phyloP scores from a whole-genome alignment of 2,329 filamentous ascomycete species.

The Ophioceras dolichostomum region DNA sequence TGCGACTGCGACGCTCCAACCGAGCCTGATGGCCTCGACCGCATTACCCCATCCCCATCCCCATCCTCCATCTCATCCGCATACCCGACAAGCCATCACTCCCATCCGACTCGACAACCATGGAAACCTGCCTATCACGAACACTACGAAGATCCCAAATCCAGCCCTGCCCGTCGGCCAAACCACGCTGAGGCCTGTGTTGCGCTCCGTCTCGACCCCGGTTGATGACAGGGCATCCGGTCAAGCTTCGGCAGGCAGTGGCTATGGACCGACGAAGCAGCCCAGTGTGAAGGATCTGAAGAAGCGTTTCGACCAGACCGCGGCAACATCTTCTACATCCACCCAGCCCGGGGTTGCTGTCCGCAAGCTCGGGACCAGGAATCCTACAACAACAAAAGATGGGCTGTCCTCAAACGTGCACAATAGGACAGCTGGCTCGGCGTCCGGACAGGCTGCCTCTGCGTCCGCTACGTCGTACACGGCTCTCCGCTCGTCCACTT shows the following conservation, averaged over 20 bases:
- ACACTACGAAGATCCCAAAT: slow-evolving; percentile 26
- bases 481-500: slow-evolving; percentile 1
- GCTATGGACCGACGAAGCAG: slow-evolving; percentile 20
- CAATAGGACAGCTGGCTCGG: neutral
- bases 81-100: slow-evolving; percentile 13
- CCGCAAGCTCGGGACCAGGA: neutral
- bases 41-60: slow-evolving; percentile 7
- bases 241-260: slow-evolving; percentile 14
- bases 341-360: neutral
- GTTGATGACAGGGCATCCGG: slow-evolving; percentile 28
- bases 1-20: slow-evolving; percentile 13
- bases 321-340: slow-evolving; percentile 7
- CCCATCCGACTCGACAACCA: slow-evolving; percentile 36
- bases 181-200: slow-evolving; percentile 25
- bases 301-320: slow-evolving; percentile 61
- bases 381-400: slow-evolving; percentile 1
- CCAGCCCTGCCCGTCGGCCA: slow-evolving; percentile 27
- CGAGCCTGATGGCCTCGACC: slow-evolving; percentile 23
- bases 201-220: slow-evolving; percentile 45
- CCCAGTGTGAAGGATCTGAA: slow-evolving; percentile 73
- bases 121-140: slow-evolving; percentile 11
- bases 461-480: too few relatives aligned
- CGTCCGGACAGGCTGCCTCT: neutral
- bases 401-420: neutral
- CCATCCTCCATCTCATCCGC: neutral